Evolutionary conservation across 2,329 filamentous ascomycete species (phyloP).

Genomic region (Tolypocladium endophyticum): DNA sequence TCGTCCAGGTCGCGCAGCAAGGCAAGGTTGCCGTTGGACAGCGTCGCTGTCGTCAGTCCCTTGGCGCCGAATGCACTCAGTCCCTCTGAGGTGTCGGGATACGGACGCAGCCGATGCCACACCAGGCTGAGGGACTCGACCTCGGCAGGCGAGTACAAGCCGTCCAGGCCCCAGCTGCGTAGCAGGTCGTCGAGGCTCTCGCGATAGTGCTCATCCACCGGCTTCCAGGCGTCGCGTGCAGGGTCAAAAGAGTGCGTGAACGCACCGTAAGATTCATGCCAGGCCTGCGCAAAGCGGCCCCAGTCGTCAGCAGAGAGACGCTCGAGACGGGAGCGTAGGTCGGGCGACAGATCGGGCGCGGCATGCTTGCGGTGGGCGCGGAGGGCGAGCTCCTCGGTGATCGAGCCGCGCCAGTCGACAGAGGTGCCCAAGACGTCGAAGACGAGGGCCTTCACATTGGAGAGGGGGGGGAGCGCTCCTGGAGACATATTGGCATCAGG

Average conservation of each 20-base stretch:
- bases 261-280: slow-evolving; percentile 51
- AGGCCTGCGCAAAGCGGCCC: slow-evolving; percentile 56
- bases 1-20: slow-evolving; percentile 55
- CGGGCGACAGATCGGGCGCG: slow-evolving; percentile 35
- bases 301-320: slow-evolving; percentile 48
- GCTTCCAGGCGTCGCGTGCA: slow-evolving; percentile 44
- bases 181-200: slow-evolving; percentile 52
- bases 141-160: slow-evolving; percentile 52
- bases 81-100: slow-evolving; percentile 51
- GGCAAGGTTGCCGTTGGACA: slow-evolving; percentile 64
- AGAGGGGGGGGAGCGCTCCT: slow-evolving; percentile 12
- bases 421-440: slow-evolving; percentile 76
- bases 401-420: slow-evolving; percentile 65
- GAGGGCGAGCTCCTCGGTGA: slow-evolving; percentile 46
- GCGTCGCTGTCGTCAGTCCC: slow-evolving; percentile 48
- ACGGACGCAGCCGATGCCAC: slow-evolving; percentile 65
- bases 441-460: slow-evolving; percentile 45
- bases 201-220: slow-evolving; percentile 62
- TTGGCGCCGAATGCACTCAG: slow-evolving; percentile 40
- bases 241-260: slow-evolving; percentile 49
- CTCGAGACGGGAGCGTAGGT: slow-evolving; percentile 35
- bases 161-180: slow-evolving; percentile 39
- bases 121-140: slow-evolving; percentile 51
- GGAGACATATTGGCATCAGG: slow-evolving; percentile 15
- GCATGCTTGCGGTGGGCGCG: slow-evolving; percentile 34